Evolutionary conservation across 2,329 filamentous ascomycete genomes (phyloP), one percentile per base, ranked within the genome.

Genomic region (Lasiodiplodia gonubiensis): DNA sequence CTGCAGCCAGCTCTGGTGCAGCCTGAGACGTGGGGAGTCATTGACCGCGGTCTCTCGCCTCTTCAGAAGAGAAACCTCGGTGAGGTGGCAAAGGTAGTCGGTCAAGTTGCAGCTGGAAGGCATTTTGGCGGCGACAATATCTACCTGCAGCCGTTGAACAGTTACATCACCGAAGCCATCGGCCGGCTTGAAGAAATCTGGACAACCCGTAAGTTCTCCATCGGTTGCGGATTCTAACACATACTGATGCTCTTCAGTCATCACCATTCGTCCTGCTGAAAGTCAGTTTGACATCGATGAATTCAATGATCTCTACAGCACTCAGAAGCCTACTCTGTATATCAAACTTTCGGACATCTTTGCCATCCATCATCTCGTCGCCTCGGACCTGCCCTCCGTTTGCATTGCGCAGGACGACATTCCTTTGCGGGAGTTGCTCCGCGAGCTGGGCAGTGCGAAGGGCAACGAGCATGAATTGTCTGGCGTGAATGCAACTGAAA

Each of bases 281-380:
- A 86, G 88, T 64, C 95, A 95, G 27, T 99, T 98, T 76, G 94
- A 98, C 78, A 97, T 99, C 77, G 95, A 99, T 76, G 95, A 98
- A 78, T 99, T 95, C 86, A 98, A 97, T 77, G 95, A 99, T 75
- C 86, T 99, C 7, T 98, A 98, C 76, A 92, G 94, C 67, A 94
- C 96, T 78, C 95, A 93, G 70, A 97, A 97, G 80, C 95, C 95
- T 7, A 98, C 94, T 0, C 85, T 99, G n/a, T 99, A 98, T 82
- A 97, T 99, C 83, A 99, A 99, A 82, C 94, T 99, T 88, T 88
- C 92, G 18, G 95, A 99, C 77, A 94, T 99, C 67, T 98, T 99
- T 78, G 92, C 94, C 59, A 94, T 99, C 68, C 96, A 99, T 80
- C 93, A 90, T 70, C 86, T 98, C 25, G 87, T 98, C 66, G 90